Evolutionary conservation across 495 filamentous ascomycete species (phyloP).

Genomic region (Sordaria brevicollis): DNA sequence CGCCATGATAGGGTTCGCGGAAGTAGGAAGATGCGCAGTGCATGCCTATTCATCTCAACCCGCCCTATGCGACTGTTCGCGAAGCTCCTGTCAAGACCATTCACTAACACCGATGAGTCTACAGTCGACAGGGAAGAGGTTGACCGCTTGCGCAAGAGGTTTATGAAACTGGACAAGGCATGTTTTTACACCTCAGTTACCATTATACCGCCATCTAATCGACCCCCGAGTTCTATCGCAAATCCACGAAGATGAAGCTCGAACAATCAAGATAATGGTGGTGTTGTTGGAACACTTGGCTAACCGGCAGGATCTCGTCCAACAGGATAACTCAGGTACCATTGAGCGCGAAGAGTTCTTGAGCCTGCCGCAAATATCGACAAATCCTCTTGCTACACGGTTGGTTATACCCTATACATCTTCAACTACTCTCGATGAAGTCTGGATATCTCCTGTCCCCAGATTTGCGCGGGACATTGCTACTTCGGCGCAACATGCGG

Average conservation of each 20-base stretch:
- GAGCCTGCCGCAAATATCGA: constrained; percentile 91
- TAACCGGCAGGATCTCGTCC: not conserved
- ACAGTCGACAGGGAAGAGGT: constrained; percentile 95
- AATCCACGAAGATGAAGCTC: not conserved
- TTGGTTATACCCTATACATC: constrained; percentile 24
- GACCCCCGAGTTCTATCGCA: not conserved
- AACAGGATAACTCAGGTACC: constrained; percentile 89
- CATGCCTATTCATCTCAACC: not conserved
- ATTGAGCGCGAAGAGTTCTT: constrained; percentile 99
- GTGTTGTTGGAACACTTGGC: not conserved
- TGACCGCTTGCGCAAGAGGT: constrained; percentile 86
- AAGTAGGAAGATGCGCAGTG: not conserved
- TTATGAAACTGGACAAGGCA: constrained; percentile 99
- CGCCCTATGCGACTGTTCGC: not conserved
- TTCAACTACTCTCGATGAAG: not conserved
- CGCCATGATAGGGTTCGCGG: not conserved
- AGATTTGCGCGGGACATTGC: not conserved
- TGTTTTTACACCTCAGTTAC: constrained; percentile 6
- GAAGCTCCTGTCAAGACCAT: not conserved
- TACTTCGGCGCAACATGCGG: not conserved
- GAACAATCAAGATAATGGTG: not conserved
- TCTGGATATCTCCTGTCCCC: not conserved
- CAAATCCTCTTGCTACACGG: constrained; percentile 93
- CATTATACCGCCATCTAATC: not conserved
- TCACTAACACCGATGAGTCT: not conserved